Base-by-base conservation (phyloP, 805 yeast species). In the Lachancea quebecensis region DNA sequence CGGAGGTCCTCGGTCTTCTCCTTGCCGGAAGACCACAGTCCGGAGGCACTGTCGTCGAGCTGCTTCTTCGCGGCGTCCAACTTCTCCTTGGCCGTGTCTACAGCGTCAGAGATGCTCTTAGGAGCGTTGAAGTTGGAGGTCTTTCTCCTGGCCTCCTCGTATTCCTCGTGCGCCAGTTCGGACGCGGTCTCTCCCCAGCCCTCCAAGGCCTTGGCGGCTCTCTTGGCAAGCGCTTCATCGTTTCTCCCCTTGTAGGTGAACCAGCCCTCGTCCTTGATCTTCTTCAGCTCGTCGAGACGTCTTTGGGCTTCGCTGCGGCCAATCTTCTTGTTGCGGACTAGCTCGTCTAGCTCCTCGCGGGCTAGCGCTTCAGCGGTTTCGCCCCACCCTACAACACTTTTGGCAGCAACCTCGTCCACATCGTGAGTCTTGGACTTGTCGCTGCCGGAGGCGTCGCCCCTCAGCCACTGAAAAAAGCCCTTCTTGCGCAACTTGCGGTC, bases 111-210 rank as follows among this genome's bases (percentile, higher is more conserved):
- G 4, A 73, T 66, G 44, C 59, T 60, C 14, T 55, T 59, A 15
- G 59, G 55, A 11, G 71, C 71, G 11, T 33, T 25, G 35, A 57
- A 46, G 35, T 60, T 62, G 14, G 70, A 68, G 59, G 65, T 63
- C 29, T 59, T 58, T n/a, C 44, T 14, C 3, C 71, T 60, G 3
- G 50, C 49, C 41, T 68, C 72, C 11, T 60, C 59, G 42, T 64
- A 58, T 49, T 71, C 72, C 18, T 74, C 78, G 12, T 60, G 57
- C 1, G 78, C 71, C 47, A 70, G 65, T 30, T 60, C 66, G 10
- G 67, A 58, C 4, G 77, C 78, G 39, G 61, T 55, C 39, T 69
- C 72, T 15, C 77, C 76, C 74, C 75, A 72, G 3, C 77, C 77
- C 43, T 67, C 61, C 9, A 71, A 58, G 0, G 73, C 62, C 25